phyloP scores from a whole-genome alignment of 1,284 basidiomycete genomes.

The Rhodotorula glutinis region DNA sequence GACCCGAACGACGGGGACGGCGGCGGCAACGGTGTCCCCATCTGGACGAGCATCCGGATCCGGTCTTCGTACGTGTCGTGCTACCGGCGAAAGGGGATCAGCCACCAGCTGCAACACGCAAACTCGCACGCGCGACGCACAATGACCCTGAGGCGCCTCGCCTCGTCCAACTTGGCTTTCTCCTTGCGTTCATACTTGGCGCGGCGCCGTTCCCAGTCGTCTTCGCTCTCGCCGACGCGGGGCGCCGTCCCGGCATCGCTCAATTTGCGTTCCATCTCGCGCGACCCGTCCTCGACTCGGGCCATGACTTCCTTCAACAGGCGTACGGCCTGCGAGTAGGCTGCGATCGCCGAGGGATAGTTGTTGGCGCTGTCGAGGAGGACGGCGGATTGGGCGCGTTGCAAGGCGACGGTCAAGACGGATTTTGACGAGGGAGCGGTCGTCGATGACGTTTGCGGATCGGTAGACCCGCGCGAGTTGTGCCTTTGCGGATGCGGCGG shows the following conservation, averaged over 20 bases:
- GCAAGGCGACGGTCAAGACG: constrained; percentile 50
- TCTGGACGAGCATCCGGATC: constrained; percentile 46
- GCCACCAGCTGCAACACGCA: too few relatives aligned
- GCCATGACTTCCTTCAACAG: constrained; percentile 51
- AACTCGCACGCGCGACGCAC: too few relatives aligned
- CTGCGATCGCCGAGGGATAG: constrained; percentile 49
- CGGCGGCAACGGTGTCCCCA: constrained; percentile 31
- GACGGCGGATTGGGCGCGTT: constrained; percentile 51
- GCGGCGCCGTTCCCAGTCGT: constrained; percentile 25
- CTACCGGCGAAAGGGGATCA: constrained; percentile 16
- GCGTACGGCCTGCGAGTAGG: constrained; percentile 48
- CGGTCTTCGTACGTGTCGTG: constrained; percentile 51
- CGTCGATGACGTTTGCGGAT: not conserved
- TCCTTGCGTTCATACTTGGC: constrained; percentile 43
- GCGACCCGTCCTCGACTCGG: constrained; percentile 44
- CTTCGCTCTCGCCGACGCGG: constrained; percentile 23
- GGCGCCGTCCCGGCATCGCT: not conserved
- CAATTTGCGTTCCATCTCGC: constrained; percentile 23
- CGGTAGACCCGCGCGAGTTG: too few relatives aligned
- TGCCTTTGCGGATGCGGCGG: not conserved
- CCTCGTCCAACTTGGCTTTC: constrained; percentile 46
- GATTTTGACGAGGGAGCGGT: constrained; percentile 44
- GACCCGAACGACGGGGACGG: not conserved
- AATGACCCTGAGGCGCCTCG: constrained; percentile 47
- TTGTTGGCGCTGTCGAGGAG: constrained; percentile 49